A percentile compares a stretch with the other conserved stretches of the same genome.
Conservation (phyloP, 2,329 filamentous ascomycete genomes). For the Zopfia rhizophila region DNA sequence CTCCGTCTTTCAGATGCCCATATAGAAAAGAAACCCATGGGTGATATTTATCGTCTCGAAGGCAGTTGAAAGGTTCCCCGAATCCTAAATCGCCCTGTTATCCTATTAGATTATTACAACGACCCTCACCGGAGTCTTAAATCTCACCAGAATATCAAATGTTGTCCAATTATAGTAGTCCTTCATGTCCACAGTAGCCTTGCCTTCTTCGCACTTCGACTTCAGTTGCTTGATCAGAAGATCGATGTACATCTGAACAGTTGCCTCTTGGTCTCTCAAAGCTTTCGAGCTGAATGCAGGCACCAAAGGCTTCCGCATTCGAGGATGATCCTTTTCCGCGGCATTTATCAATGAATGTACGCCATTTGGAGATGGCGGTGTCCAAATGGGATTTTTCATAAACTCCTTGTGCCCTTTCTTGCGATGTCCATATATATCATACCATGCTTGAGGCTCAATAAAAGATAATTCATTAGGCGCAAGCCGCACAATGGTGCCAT, state of each 20-base stretch:
- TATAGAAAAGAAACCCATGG: slow-evolving; percentile 50
- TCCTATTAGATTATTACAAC: no score
- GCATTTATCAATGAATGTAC: background rate
- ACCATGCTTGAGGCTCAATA: slow-evolving; percentile 9
- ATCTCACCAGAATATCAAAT: slow-evolving; percentile 31
- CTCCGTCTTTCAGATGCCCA: no score
- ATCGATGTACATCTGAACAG: slow-evolving; percentile 45
- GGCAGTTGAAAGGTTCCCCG: slow-evolving; percentile 52
- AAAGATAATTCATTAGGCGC: slow-evolving; percentile 12
- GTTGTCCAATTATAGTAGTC: slow-evolving; percentile 6
- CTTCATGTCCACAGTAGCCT: slow-evolving; percentile 7
- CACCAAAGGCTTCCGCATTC: slow-evolving; percentile 44
- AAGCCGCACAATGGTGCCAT: slow-evolving; percentile 10
- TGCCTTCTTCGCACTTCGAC: slow-evolving; percentile 15
- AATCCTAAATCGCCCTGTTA: slow-evolving; percentile 62
- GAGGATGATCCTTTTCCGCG: slow-evolving; percentile 17
- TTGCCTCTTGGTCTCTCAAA: slow-evolving; percentile 50
- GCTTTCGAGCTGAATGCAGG: slow-evolving; percentile 55
- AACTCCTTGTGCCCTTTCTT: slow-evolving; percentile 12
- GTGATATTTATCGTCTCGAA: slow-evolving; percentile 2
- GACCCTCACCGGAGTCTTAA: no score
- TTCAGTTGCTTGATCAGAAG: slow-evolving; percentile 44
- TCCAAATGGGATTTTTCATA: slow-evolving; percentile 13
- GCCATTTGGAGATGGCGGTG: slow-evolving; percentile 21
- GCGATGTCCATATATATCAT: slow-evolving; percentile 22